Evolutionary conservation across 139 green algal species (phyloP).

Genomic region (Cymbomonas tetramitiformis): DNA sequence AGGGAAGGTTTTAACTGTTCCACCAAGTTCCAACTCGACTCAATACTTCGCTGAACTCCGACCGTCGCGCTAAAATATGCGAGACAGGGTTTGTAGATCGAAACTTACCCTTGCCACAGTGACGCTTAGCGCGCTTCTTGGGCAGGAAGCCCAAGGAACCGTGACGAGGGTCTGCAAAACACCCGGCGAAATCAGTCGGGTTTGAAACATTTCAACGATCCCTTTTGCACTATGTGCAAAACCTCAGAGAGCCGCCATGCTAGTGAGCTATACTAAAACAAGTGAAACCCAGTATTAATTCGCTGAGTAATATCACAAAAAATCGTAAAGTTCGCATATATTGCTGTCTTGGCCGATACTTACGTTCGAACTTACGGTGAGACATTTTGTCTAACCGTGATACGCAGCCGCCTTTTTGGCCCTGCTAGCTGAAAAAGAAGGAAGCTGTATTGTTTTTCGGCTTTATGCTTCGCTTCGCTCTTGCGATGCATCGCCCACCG

Average conservation of each 20-base stretch:
- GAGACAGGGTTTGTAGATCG: neutral
- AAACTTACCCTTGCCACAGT: conserved; percentile 68
- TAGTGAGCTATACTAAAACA: too few species aligned
- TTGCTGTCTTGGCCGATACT: conserved; percentile 18
- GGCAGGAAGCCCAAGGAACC: conserved; percentile 93
- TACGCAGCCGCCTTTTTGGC: too few species aligned
- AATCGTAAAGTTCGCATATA: neutral
- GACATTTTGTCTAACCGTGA: too few species aligned
- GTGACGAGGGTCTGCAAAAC: conserved; percentile 63
- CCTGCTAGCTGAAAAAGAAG: too few species aligned
- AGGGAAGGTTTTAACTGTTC: conserved; percentile 88
- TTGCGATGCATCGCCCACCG: too few species aligned
- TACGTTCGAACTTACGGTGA: conserved; percentile 87
- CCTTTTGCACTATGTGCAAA: neutral
- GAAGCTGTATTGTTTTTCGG: too few species aligned
- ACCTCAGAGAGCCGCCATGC: too few species aligned
- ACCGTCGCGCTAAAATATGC: neutral
- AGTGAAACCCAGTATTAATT: too few species aligned
- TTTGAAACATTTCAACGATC: neutral
- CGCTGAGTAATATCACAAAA: too few species aligned
- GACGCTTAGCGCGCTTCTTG: conserved; percentile 90
- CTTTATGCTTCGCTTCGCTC: too few species aligned
- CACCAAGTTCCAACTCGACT: conserved; percentile 12
- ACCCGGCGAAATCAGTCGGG: neutral
- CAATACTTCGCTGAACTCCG: conserved; percentile 9